phyloP scores from a whole-genome alignment of 2,329 filamentous ascomycete genomes.

The Fusarium veterinarium region DNA sequence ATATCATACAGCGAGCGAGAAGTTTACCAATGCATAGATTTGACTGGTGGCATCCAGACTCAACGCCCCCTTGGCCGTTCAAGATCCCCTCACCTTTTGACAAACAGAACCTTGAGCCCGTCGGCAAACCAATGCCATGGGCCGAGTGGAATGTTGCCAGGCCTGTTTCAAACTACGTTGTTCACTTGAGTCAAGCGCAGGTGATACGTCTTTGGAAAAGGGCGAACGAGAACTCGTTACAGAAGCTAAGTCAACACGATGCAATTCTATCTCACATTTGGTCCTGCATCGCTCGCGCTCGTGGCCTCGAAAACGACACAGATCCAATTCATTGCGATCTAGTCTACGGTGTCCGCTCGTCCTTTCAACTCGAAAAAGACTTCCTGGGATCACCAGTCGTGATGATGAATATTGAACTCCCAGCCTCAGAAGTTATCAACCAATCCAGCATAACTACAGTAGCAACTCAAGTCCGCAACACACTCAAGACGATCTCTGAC shows the following conservation, averaged over 20 bases:
- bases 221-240: not conserved
- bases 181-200: conserved; percentile 36
- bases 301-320: conserved; percentile 3
- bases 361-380: conserved; percentile 6
- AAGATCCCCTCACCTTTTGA: conserved; percentile 14
- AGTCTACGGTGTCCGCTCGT: conserved; percentile 30
- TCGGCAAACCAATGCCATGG: conserved; percentile 40
- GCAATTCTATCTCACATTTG: conserved; percentile 42
- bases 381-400: conserved; percentile 42
- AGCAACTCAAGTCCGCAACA: conserved; percentile 23
- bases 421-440: conserved; percentile 2
- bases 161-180: conserved; percentile 37
- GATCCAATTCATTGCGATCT: conserved; percentile 38
- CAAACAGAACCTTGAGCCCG: not conserved
- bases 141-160: conserved; percentile 36
- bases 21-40: conserved; percentile 38
- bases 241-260: conserved; percentile 40
- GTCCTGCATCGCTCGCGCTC: conserved; percentile 43
- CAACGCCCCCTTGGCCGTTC: conserved; percentile 26
- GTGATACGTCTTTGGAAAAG: conserved; percentile 15
- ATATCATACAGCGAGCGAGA: conserved; percentile 6
- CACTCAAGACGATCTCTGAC: conserved; percentile 13
- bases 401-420: conserved; percentile 40
- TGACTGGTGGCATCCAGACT: conserved; percentile 40
- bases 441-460: not conserved